A percentile compares a stretch with the other conserved stretches of the same genome.
Conservation (phyloP, 768 basidiomycete species). For the Suillus luteus region DNA sequence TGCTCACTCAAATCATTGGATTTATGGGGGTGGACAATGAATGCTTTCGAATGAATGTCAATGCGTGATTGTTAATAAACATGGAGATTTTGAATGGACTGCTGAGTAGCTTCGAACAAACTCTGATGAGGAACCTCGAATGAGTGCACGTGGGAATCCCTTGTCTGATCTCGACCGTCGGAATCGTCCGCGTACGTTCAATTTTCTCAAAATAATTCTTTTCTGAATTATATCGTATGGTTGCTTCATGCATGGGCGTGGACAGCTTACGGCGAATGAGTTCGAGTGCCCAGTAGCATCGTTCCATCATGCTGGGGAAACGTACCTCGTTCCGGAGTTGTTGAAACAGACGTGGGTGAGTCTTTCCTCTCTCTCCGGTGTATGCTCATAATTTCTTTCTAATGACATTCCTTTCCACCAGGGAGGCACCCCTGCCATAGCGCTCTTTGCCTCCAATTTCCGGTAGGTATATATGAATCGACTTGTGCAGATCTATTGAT, state of each 20-base stretch:
- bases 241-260: background rate
- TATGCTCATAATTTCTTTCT: background rate
- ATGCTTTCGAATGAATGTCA: too few species aligned
- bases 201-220: background rate
- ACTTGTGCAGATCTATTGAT: too few species aligned
- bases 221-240: background rate
- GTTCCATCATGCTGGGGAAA: constrained; percentile 80
- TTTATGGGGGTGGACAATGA: too few species aligned
- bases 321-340: constrained; percentile 78
- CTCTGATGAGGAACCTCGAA: too few species aligned
- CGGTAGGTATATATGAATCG: constrained; percentile 25
- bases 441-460: constrained; percentile 68
- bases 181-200: constrained; percentile 56
- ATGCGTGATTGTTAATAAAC: too few species aligned
- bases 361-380: constrained; percentile 4
- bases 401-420: constrained; percentile 2
- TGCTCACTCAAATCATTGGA: too few species aligned
- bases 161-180: constrained; percentile 79
- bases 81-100: too few species aligned
- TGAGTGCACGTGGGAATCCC: constrained; percentile 57
- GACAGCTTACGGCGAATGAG: constrained; percentile 74
- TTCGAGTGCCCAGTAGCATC: constrained; percentile 77
- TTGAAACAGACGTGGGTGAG: constrained; percentile 68
- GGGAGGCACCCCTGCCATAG: constrained; percentile 74
- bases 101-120: too few species aligned